These are phyloP conservation scores for Margaritispora aquatica DNA, from an alignment of 495 filamentous ascomycete species.

Conservation along the genomic window DNA sequence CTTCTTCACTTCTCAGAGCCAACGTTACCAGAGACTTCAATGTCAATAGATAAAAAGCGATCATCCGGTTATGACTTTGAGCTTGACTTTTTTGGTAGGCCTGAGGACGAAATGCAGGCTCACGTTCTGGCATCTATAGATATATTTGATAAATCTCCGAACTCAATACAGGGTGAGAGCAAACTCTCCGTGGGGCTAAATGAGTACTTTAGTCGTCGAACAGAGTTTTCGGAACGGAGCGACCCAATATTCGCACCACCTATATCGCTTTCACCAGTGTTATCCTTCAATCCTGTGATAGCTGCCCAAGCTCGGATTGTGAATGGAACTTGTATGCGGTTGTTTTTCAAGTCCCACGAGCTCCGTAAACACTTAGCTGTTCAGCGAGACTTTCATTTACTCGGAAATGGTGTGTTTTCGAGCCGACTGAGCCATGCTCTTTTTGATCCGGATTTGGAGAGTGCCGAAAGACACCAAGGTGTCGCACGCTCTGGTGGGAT, in stretches of 20 bases:
- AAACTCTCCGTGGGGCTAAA: conserved; percentile 7
- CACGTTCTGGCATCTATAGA: conserved; percentile 44
- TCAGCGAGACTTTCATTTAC: conserved; percentile 73
- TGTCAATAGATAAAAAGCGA: not conserved
- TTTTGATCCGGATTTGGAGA: conserved; percentile 78
- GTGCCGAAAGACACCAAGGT: conserved; percentile 65
- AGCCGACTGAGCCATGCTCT: conserved; percentile 74
- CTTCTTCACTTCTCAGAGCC: conserved; percentile 23
- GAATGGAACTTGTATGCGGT: conserved; percentile 67
- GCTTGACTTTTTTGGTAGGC: conserved; percentile 40
- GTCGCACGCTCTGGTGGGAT: conserved; percentile 59
- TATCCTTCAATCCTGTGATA: conserved; percentile 73
- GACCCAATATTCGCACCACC: conserved; percentile 52
- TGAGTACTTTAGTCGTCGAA: conserved; percentile 5
- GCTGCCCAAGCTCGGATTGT: conserved; percentile 68
- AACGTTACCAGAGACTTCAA: not conserved
- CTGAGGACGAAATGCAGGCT: conserved; percentile 40
- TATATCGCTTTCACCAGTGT: conserved; percentile 58
- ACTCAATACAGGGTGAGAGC: not conserved
- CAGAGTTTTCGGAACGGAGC: not conserved
- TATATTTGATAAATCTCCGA: conserved; percentile 30
- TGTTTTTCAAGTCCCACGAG: conserved; percentile 70
- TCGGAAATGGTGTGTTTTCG: conserved; percentile 78
- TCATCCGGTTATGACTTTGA: conserved; percentile 18
- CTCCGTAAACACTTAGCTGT: conserved; percentile 71